phyloP scores from a whole-genome alignment of 768 basidiomycete genomes.

The Phlegmacium glaucopus region DNA sequence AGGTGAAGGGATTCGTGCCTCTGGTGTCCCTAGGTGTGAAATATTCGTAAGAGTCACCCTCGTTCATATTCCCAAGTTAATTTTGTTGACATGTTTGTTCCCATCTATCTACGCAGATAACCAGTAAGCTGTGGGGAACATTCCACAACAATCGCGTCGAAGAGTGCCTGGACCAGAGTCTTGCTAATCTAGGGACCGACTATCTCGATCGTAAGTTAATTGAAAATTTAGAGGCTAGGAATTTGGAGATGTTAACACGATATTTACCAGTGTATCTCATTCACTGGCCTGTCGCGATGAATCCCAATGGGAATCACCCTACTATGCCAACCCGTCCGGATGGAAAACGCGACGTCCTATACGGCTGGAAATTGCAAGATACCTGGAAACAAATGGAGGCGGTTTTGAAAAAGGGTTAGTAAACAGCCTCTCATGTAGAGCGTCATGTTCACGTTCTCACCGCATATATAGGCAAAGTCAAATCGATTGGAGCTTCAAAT shows the following conservation, averaged over 20 bases:
- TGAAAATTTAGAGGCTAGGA: constrained; percentile 7
- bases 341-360: constrained; percentile 65
- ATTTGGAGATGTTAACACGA: constrained; percentile 9
- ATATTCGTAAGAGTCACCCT: constrained; percentile 34
- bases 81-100: neutral
- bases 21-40: constrained; percentile 74
- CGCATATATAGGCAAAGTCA: constrained; percentile 51
- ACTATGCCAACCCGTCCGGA: constrained; percentile 55
- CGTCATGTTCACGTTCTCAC: neutral
- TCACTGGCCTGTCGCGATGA: constrained; percentile 81
- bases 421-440: constrained; percentile 3
- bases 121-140: constrained; percentile 68
- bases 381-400: constrained; percentile 88
- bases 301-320: constrained; percentile 64
- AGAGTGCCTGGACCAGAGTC: constrained; percentile 69
- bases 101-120: constrained; percentile 43
- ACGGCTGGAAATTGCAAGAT: constrained; percentile 60
- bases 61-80: neutral
- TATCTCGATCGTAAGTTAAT: constrained; percentile 72
- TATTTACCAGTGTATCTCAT: constrained; percentile 53
- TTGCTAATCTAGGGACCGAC: constrained; percentile 76
- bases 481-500: constrained; percentile 74
- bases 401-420: constrained; percentile 56
- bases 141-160: constrained; percentile 72
- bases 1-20: constrained; percentile 73